Evolutionary conservation across 805 yeast species (phyloP).

Genomic region (Wickerhamiella siamensis): DNA sequence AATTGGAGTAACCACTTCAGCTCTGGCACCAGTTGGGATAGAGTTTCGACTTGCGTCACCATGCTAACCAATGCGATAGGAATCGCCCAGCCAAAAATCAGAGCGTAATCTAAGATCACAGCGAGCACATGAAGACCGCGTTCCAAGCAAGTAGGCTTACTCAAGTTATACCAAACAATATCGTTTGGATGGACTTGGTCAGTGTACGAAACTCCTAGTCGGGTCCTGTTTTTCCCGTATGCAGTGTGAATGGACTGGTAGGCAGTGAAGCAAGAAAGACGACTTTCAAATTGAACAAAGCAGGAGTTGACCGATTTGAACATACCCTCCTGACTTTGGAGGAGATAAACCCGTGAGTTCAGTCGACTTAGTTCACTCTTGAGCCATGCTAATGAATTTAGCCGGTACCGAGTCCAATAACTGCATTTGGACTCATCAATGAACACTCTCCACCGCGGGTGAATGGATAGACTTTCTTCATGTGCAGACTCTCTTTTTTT

Average conservation of each 20-base stretch:
- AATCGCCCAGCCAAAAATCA: constrained; percentile 58
- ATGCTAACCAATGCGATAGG: constrained; percentile 75
- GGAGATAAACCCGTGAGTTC: constrained; percentile 41
- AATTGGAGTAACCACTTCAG: constrained; percentile 39
- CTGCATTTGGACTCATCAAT: constrained; percentile 37
- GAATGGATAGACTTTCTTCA: background rate
- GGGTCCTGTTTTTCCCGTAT: background rate
- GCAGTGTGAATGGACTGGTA: constrained; percentile 27
- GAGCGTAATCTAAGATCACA: constrained; percentile 31
- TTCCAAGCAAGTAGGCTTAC: constrained; percentile 27
- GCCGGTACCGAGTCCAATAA: constrained; percentile 5
- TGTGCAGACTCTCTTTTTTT: background rate
- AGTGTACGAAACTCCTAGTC: constrained; percentile 7
- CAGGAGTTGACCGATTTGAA: constrained; percentile 23
- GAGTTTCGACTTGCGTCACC: constrained; percentile 56
- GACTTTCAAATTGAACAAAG: constrained; percentile 48
- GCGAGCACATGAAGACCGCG: constrained; percentile 30
- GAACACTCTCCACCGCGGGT: constrained; percentile 28
- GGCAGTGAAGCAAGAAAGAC: constrained; percentile 46
- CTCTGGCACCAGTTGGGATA: constrained; percentile 47
- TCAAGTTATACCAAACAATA: constrained; percentile 55
- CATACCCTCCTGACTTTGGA: constrained; percentile 35
- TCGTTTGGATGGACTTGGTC: constrained; percentile 49
- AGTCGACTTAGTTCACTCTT: constrained; percentile 48
- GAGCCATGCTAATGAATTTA: constrained; percentile 38